phyloP scores from a whole-genome alignment of 2,329 filamentous ascomycete genomes.

The Laburnicola sp. region DNA sequence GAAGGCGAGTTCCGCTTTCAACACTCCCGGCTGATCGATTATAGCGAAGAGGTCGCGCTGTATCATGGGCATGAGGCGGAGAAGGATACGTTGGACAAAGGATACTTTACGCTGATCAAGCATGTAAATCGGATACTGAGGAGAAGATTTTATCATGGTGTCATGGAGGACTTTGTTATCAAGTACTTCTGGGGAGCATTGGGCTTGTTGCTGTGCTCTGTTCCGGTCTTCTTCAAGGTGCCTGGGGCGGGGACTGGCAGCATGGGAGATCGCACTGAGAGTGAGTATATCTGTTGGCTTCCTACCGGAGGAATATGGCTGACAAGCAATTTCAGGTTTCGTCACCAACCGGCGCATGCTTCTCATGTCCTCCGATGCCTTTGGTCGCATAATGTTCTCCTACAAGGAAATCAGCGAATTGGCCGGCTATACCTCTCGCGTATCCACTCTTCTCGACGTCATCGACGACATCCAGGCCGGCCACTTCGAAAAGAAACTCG shows the following conservation, averaged over 20 bases:
- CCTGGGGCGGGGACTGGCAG: conserved; percentile 61
- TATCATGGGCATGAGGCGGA: conserved; percentile 92
- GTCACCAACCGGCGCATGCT: conserved; percentile 93
- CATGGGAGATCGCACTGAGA: conserved; percentile 71
- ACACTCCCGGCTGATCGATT: conserved; percentile 91
- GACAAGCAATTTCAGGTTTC: conserved; percentile 60
- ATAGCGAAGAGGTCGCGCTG: conserved; percentile 90
- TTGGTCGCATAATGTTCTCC: conserved; percentile 88
- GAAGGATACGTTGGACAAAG: conserved; percentile 95
- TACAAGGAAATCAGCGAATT: conserved; percentile 97
- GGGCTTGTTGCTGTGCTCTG: conserved; percentile 86
- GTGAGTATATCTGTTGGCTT: conserved; percentile 43
- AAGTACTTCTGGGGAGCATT: conserved; percentile 99
- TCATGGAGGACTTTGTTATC: conserved; percentile 99
- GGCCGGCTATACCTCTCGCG: conserved; percentile 90
- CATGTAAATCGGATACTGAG: conserved; percentile 96
- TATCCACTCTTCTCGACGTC: conserved; percentile 85
- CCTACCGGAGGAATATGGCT: conserved; percentile 1
- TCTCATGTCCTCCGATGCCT: conserved; percentile 90
- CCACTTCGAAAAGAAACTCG: conserved; percentile 93
- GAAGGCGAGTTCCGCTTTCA: conserved; percentile 97
- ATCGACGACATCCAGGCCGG: conserved; percentile 92
- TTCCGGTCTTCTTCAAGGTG: conserved; percentile 94
- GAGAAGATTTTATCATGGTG: conserved; percentile 90
- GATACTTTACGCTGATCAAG: conserved; percentile 98